Conservation (phyloP, 768 basidiomycete species). For the Serendipita sp. region DNA sequence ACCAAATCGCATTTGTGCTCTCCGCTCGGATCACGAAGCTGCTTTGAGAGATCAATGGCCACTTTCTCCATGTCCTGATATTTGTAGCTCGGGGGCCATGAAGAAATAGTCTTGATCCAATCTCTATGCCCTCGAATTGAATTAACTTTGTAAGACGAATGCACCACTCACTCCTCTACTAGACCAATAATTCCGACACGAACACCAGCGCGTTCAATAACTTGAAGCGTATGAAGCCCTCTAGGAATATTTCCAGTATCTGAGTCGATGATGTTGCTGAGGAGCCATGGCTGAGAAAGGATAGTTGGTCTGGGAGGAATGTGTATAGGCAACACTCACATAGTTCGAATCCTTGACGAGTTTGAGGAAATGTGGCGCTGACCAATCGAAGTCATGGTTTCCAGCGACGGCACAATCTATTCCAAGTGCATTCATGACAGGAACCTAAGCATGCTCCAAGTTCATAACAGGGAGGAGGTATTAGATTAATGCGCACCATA, state of each 20-base stretch:
- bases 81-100: constrained; percentile 70
- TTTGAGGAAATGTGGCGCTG: constrained; percentile 28
- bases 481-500: constrained; percentile 39
- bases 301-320: neutral
- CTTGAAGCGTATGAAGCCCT: constrained; percentile 39
- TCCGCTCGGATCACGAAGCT: constrained; percentile 54
- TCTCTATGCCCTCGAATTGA: constrained; percentile 32
- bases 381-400: constrained; percentile 89
- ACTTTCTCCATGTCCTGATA: constrained; percentile 61
- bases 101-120: constrained; percentile 76
- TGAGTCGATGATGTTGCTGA: constrained; percentile 72
- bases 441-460: constrained; percentile 35
- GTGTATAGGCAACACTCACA: constrained; percentile 27
- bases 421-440: constrained; percentile 66
- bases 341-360: constrained; percentile 60
- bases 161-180: constrained; percentile 51
- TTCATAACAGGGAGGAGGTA: neutral
- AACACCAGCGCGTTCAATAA: constrained; percentile 54
- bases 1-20: constrained; percentile 62
- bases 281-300: constrained; percentile 56
- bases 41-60: constrained; percentile 53
- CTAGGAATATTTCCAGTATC: constrained; percentile 47
- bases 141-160: neutral
- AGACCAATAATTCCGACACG: constrained; percentile 72
- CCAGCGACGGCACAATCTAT: constrained; percentile 70